Conservation (phyloP, 352 stramenopile genomes). For the Pythium brachiatum region DNA sequence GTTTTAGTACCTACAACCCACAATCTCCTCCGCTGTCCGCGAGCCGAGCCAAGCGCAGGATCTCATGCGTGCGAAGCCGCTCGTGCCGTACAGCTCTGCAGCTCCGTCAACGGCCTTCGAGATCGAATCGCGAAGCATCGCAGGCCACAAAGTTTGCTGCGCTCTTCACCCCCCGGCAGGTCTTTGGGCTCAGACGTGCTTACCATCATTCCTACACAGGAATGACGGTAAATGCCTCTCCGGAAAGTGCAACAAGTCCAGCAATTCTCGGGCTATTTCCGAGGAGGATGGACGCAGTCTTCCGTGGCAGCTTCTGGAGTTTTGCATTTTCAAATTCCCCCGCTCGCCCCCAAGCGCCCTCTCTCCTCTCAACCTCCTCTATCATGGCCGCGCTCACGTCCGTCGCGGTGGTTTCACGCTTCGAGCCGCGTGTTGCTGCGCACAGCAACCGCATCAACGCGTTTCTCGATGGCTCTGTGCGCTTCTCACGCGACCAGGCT, state of each 20-base stretch:
- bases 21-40: neutral
- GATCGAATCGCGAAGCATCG: no score
- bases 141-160: no score
- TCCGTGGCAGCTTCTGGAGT: neutral
- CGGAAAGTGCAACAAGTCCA: conserved; percentile 1
- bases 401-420: conserved; percentile 3
- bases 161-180: no score
- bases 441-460: neutral
- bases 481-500: conserved; percentile 2
- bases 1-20: neutral
- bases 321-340: neutral
- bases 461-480: conserved; percentile 12
- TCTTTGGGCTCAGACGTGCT: neutral
- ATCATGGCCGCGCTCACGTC: conserved; percentile 7
- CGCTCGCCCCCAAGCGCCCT: neutral
- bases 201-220: conserved; percentile 7
- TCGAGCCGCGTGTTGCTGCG: conserved; percentile 1
- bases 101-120: no score
- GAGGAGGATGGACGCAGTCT: neutral
- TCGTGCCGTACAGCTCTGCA: no score
- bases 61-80: no score
- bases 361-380: neutral
- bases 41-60: neutral
- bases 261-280: neutral
- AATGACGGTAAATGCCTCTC: conserved; percentile 1